A percentile compares a stretch with the other conserved stretches of the same genome.
phyloP scores from a whole-genome alignment of 768 basidiomycete genomes.

The Hemileccinum impolitum region DNA sequence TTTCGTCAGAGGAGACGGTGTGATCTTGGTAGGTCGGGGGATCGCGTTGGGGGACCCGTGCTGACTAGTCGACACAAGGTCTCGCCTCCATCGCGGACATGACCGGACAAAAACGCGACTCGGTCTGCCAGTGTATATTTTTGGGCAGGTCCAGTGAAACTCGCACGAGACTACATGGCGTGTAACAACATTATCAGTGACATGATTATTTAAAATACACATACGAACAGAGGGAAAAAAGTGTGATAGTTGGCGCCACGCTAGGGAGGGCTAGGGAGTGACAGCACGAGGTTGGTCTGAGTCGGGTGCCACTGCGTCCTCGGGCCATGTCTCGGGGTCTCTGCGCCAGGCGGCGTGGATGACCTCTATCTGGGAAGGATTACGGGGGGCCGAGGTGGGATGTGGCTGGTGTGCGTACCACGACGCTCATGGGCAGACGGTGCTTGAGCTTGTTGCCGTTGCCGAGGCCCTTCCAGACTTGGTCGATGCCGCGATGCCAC shows the following conservation, averaged over 20 bases:
- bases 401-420: constrained; percentile 44
- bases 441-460: constrained; percentile 57
- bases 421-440: constrained; percentile 56
- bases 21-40: constrained; percentile 69
- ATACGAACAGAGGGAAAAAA: neutral
- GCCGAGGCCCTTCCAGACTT: constrained; percentile 61
- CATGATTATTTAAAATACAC: constrained; percentile 5
- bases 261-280: too few relatives aligned
- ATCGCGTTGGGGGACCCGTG: neutral
- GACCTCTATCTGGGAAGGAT: constrained; percentile 57
- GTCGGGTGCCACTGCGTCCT: constrained; percentile 54
- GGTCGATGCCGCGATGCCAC: constrained; percentile 57
- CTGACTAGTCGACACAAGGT: constrained; percentile 46
- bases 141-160: too few relatives aligned
- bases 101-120: constrained; percentile 13
- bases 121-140: constrained; percentile 30
- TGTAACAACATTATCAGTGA: constrained; percentile 9
- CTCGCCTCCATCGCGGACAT: constrained; percentile 76
- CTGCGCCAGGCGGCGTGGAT: constrained; percentile 72
- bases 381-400: neutral
- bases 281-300: constrained; percentile 47
- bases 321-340: constrained; percentile 72
- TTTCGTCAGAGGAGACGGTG: constrained; percentile 95
- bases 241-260: too few relatives aligned
- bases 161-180: constrained; percentile 7